phyloP scores from a whole-genome alignment of 2,329 filamentous ascomycete species.

The Didymella arachidicola region DNA sequence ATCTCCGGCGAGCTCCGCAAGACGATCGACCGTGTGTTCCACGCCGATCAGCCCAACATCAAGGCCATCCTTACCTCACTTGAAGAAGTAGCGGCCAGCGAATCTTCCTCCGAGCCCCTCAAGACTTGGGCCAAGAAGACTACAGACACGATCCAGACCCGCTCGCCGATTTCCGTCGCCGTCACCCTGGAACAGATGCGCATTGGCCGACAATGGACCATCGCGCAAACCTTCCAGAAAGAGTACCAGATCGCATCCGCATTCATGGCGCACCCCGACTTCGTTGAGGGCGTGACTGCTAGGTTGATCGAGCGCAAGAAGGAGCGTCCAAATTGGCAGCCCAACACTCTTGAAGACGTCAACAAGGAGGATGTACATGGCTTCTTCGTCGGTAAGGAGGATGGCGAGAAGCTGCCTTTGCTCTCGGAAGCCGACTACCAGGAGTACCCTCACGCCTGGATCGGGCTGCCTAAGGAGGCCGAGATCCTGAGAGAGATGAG shows the following conservation, averaged over 20 bases:
- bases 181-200: constrained; percentile 87
- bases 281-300: constrained; percentile 87
- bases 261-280: constrained; percentile 93
- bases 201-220: constrained; percentile 76
- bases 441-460: constrained; percentile 74
- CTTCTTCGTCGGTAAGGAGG: constrained; percentile 66
- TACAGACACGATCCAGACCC: constrained; percentile 73
- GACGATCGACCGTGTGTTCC: constrained; percentile 77
- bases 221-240: constrained; percentile 81
- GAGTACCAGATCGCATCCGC: constrained; percentile 84
- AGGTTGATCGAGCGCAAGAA: constrained; percentile 75
- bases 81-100: constrained; percentile 52
- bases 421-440: constrained; percentile 69
- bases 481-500: constrained; percentile 61
- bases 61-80: constrained; percentile 75
- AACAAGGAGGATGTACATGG: constrained; percentile 63
- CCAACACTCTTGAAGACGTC: constrained; percentile 74
- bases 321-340: constrained; percentile 76
- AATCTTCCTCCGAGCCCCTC: constrained; percentile 52
- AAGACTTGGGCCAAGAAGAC: constrained; percentile 82
- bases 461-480: constrained; percentile 77
- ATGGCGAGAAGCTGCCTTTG: constrained; percentile 62
- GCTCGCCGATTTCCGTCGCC: constrained; percentile 86
- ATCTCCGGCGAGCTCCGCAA: constrained; percentile 74
- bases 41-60: constrained; percentile 65